Percentiles rank a stretch among this genome's conserved stretches.
phyloP scores from a whole-genome alignment of 2,329 filamentous ascomycete species.

The Cladosporium velox region DNA sequence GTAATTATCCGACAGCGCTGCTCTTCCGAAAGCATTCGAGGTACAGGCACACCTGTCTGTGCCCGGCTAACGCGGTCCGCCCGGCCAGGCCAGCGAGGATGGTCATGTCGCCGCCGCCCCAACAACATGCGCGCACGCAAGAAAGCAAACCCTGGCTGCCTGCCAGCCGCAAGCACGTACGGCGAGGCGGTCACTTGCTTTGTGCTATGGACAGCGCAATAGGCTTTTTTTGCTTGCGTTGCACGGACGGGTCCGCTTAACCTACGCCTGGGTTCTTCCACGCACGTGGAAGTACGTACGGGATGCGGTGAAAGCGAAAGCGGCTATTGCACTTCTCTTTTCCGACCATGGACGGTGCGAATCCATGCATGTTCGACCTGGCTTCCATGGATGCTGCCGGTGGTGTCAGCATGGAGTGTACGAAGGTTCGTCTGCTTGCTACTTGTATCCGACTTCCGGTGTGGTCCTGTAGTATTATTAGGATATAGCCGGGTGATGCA shows the following conservation, averaged over 20 bases:
- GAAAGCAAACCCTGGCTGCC: neutral
- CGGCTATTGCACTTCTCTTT: neutral
- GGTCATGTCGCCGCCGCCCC: neutral
- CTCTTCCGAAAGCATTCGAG: neutral
- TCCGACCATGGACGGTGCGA: neutral
- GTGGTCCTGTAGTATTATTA: neutral
- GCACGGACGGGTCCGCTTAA: neutral
- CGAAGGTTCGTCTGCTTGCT: neutral
- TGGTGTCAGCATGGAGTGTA: neutral
- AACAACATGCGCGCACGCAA: neutral
- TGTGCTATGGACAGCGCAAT: neutral
- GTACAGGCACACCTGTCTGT: conserved; percentile 6
- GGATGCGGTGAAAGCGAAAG: neutral
- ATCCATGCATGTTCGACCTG: neutral
- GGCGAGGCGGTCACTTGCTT: neutral
- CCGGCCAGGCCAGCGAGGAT: neutral
- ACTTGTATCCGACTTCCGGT: neutral
- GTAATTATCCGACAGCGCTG: neutral
- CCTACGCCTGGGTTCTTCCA: neutral
- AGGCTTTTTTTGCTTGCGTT: neutral
- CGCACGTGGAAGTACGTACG: neutral
- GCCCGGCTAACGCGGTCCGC: neutral
- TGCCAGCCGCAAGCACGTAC: neutral
- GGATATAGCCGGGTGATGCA: neutral
- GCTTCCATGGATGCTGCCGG: neutral